These are phyloP conservation scores for Cadophora gregata DNA, from an alignment of 2,329 filamentous ascomycete genomes.

Conservation along the genomic window DNA sequence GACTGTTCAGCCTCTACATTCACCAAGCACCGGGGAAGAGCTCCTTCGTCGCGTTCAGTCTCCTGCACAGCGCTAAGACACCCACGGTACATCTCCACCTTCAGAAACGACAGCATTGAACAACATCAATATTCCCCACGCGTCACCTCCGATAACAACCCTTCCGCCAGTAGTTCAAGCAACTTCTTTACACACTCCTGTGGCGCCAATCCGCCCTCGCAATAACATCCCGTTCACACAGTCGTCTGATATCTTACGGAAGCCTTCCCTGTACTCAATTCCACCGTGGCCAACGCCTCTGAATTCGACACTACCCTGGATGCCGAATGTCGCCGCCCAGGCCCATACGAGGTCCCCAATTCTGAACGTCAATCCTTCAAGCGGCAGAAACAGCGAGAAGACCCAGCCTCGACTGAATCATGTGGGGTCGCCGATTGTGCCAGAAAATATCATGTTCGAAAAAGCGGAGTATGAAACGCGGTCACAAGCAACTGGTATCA, in stretches of 20 bases:
- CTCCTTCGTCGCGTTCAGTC: background rate
- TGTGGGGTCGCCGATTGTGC: no score
- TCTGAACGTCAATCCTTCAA: background rate
- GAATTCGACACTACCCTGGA: background rate
- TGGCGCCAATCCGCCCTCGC: background rate
- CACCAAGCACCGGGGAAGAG: background rate
- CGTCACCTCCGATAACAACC: background rate
- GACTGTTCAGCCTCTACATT: background rate
- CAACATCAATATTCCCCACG: background rate
- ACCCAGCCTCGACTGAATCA: background rate
- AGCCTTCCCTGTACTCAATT: conserved; percentile 40
- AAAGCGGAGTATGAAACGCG: conserved; percentile 4
- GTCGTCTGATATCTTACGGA: conserved; percentile 35
- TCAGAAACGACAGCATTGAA: conserved; percentile 10
- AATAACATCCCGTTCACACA: background rate
- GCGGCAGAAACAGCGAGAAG: background rate
- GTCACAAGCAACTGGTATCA: background rate
- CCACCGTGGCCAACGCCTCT: conserved; percentile 32
- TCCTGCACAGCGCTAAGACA: background rate
- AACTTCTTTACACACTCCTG: background rate
- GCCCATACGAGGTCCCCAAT: background rate
- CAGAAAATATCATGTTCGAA: background rate
- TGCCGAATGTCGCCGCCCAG: background rate
- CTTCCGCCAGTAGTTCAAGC: background rate
- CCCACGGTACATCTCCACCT: background rate